Base-by-base conservation (phyloP, 768 basidiomycete species). In the Lepiota brunneoincarnata region DNA sequence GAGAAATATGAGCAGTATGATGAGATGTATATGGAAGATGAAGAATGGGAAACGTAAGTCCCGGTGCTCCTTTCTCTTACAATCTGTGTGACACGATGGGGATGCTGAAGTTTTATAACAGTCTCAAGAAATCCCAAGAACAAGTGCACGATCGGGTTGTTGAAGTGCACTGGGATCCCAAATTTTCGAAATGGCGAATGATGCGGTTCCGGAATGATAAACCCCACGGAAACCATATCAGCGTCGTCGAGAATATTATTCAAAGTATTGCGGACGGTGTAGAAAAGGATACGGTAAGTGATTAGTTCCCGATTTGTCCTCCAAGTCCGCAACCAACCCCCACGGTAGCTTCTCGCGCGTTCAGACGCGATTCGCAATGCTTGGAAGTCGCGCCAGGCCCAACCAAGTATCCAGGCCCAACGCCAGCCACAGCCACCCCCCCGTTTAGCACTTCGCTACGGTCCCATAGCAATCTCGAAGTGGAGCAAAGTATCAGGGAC, bases 171-270 rank as follows among this genome's bases (percentile, higher is more conserved):
- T 98, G 97, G 96, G 89, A 96, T 61, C 55, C 78, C 6, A 66
- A 59, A n/a, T 61, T 72, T 21, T 77, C 78, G 26, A 74, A 76
- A 42, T 98, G 95, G 94, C 84, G 83, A 54, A 85, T 93, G 81
- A 86, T 98, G 84, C 83, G 97, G 42, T 95, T 96, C 67, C 72
- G 97, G 62, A 86, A 96, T 62, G 97, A 99, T 69, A 99, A 99
- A 68, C 88, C 84, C 2, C 72, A 95, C 58, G 97, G 93, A 14
- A 99, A 99, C 68, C 93, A 91, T 68, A 80, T 78, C 56, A 80
- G 72, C 26, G 84, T 93, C 51, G 93, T 98, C 43, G 84, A 91
- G 53, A 91, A 87, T 59, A 93, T 99, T 62, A 83, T 98, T 49
- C 78, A 86, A 60, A 95, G 88, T 60, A 98, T 99, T 58, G 81